Base-by-base conservation (phyloP, 2,329 filamentous ascomycete species). In the Phyllosticta citrichinensis region DNA sequence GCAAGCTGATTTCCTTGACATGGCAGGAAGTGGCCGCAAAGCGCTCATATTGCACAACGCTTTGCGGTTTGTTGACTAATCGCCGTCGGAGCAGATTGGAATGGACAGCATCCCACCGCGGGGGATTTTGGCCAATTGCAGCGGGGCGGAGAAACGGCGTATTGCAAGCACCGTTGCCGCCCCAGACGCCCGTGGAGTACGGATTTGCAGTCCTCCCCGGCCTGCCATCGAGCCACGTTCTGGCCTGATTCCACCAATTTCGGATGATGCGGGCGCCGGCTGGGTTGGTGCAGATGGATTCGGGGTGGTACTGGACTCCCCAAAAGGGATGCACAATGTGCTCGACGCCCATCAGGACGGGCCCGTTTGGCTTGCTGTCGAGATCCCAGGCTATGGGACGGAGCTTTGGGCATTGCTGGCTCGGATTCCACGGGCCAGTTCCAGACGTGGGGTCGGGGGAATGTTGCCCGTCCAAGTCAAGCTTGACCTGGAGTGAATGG, bases 291-390 rank as follows among this genome's bases (percentile, higher is more conserved):
- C 91, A 96, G 14, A 91, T 83, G 0, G 90, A 96, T 72, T 97
- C 91, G 0, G 91, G 91, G 69, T 96, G 91, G 67, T 94, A 96
- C 69, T 96, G 92, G 19, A 96, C 80, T 0, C 88, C 92, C 86
- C 88, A 95, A 64, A 93, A 88, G 0, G 92, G 91, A 65, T 84
- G 86, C 0, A 65, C 69, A 19, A 71, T 74, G 71, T 96, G 91
- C 64, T 80, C 83, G 17, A 87, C 84, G 0, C 83, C 89, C 89
- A 95, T 95, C n/a, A 94, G 73, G 3, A 91, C 78, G n/a, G 75
- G 71, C 1, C 77, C 80, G 64, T 85, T 85, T 0, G 56, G 61
- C 5, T 68, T 65, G 61, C 75, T 74, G 61, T 75, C 74, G 19
- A 77, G 69, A 58, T 78, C 76, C 78, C 78, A 80, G 12, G 77